phyloP scores from a whole-genome alignment of 805 yeast genomes.

The Saccharomyces jurei region DNA sequence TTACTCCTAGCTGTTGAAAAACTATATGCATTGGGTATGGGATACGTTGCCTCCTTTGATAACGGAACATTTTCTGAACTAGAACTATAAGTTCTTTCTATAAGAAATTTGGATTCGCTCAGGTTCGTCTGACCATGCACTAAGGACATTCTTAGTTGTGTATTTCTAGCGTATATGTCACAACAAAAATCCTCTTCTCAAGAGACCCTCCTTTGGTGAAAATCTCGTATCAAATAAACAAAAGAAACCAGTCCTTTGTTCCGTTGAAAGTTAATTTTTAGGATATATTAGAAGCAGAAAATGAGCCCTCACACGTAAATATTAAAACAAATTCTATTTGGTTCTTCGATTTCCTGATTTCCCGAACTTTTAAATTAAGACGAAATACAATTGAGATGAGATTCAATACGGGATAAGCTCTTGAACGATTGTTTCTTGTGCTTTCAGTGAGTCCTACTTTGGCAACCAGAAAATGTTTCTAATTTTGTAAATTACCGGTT shows the following conservation, averaged over 20 bases:
- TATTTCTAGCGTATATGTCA: not conserved
- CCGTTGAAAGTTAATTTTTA: not conserved
- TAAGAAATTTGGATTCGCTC: slow-evolving; percentile 10
- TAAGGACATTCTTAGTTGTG: not conserved
- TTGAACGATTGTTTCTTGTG: not conserved
- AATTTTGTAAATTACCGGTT: not conserved
- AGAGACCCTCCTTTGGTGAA: not conserved
- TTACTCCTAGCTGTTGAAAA: slow-evolving; percentile 1
- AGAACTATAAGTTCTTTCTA: slow-evolving; percentile 15
- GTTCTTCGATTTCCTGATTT: not conserved
- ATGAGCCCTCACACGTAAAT: not conserved
- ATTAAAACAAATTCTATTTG: not conserved
- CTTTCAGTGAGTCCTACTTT: not conserved
- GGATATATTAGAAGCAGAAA: not conserved
- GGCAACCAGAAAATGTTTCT: not conserved
- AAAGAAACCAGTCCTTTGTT: not conserved
- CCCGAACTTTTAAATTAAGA: not conserved
- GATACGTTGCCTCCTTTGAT: slow-evolving; percentile 1
- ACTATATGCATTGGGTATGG: not conserved
- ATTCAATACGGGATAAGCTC: not conserved
- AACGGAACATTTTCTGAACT: slow-evolving; percentile 17
- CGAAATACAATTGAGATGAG: not conserved
- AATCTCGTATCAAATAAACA: not conserved
- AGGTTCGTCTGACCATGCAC: slow-evolving; percentile 4
- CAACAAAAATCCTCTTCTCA: not conserved